A percentile compares a stretch with the other conserved stretches of the same genome.
Evolutionary conservation across 148 eudicot species (phyloP).

Genomic region (Diospyros kaki): DNA sequence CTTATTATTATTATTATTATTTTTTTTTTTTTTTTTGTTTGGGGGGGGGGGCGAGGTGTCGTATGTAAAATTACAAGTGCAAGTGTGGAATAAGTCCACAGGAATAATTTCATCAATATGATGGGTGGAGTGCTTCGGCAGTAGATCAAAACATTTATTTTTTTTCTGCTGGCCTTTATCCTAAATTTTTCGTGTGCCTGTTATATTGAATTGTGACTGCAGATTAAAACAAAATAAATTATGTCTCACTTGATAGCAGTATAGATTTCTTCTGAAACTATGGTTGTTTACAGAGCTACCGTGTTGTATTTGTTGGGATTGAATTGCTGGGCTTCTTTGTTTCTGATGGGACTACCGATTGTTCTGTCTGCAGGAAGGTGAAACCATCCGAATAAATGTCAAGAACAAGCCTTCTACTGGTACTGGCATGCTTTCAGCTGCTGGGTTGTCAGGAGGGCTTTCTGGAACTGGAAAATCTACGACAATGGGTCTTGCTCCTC

Average conservation of each 20-base stretch:
- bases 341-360: conserved; percentile 3
- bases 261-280: background rate
- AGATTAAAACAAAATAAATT: background rate
- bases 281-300: background rate
- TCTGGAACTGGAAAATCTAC: conserved; percentile 54
- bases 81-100: too few relatives aligned
- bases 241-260: background rate
- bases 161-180: background rate
- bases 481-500: conserved; percentile 67
- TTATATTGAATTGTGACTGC: background rate
- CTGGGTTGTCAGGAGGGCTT: conserved; percentile 51
- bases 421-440: conserved; percentile 79
- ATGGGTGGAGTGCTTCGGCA: background rate
- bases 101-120: too few relatives aligned
- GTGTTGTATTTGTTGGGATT: background rate
- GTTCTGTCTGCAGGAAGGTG: conserved; percentile 71
- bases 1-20: too few relatives aligned
- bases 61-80: too few relatives aligned
- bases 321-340: background rate
- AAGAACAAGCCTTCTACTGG: conserved; percentile 86
- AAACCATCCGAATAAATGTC: conserved; percentile 93
- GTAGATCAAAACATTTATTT: background rate
- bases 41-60: too few relatives aligned
- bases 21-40: too few relatives aligned
- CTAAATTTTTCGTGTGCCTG: background rate